Conservation (phyloP, 192 early-diverging fungal species). For the Entrophospora sp. region DNA sequence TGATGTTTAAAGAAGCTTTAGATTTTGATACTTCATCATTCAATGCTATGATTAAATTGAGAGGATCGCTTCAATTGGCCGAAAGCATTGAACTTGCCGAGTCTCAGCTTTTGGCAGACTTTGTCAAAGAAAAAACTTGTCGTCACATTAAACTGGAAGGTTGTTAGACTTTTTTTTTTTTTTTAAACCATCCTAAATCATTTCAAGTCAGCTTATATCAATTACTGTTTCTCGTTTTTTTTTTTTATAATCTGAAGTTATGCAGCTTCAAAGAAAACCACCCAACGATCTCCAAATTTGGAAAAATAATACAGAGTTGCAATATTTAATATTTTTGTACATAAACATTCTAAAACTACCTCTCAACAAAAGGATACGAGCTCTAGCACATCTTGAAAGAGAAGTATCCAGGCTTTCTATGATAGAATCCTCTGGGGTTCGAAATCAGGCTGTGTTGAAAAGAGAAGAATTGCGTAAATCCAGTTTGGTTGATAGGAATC, state of each 20-base stretch:
- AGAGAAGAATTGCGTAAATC: background rate
- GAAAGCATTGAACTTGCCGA: background rate
- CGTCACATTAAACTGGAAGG: background rate
- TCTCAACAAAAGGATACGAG: constrained; percentile 10
- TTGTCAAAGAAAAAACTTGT: constrained; percentile 8
- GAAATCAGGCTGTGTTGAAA: constrained; percentile 5
- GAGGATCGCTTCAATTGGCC: background rate
- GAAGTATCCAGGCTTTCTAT: constrained; percentile 11
- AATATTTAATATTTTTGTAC: background rate
- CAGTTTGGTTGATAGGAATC: background rate
- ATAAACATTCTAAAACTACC: constrained; percentile 5
- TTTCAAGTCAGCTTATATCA: too few species aligned
- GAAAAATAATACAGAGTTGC: background rate
- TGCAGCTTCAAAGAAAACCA: constrained; percentile 14
- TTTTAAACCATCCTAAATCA: too few species aligned
- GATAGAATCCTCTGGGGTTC: background rate
- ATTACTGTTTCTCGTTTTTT: too few species aligned
- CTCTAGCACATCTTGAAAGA: constrained; percentile 18
- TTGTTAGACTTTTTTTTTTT: too few species aligned
- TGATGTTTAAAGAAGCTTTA: constrained; percentile 14
- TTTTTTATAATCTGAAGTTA: too few species aligned
- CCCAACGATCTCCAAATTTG: background rate
- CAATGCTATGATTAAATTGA: background rate
- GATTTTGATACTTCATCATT: background rate
- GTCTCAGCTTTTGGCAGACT: background rate